Evolutionary conservation across 2,329 filamentous ascomycete genomes (phyloP), one percentile per base, ranked within the genome.

Genomic region (Fusarium phyllophilum): DNA sequence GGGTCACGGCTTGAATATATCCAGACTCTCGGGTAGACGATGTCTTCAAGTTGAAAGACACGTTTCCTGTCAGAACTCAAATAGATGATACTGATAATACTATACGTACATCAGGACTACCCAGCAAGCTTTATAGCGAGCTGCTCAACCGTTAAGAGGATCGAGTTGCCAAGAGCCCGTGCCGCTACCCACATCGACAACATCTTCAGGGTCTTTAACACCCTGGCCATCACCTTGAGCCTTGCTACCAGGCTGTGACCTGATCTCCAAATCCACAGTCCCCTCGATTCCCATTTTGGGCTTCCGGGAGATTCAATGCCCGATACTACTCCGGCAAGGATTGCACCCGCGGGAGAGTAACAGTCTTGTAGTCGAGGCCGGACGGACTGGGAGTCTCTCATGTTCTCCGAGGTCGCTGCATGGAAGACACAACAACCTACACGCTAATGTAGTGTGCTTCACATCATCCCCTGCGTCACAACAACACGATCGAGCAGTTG

Each of bases 401-500:
- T 46, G 48, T 54, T 51, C 60, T 60, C 71, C 42, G 20, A 68
- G 38, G 41, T 36, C 36, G 46, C 55, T 56, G 71, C 67, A 72
- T 54, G 62, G 63, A 62, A 60, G 26, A 68, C 60, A 45, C 51
- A 72, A 41, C 45, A 39, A 41, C 34, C 51, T 55, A 55, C 51
- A 46, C 58, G 49, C 29, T 45, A 56, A 69, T 48, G 56, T 51
- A 46, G 44, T 56, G 60, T 65, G 72, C 68, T 65, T 72, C 59
- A 66, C 36, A 51, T 57, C 42, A 54, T 74, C 72, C 72, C 72
- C 68, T 74, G 72, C 68, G 42, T 72, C 72, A 60, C 48, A 64
- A 60, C 51, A 64, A 45, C 54, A 49, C 56, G 63, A 74, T 74
- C 68, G 52, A 56, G 38, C 42, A 52, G 44, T 70, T 57, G 39